These are phyloP conservation scores for Pythium graminicola DNA, from an alignment of 352 stramenopile species.

Conservation along the genomic window DNA sequence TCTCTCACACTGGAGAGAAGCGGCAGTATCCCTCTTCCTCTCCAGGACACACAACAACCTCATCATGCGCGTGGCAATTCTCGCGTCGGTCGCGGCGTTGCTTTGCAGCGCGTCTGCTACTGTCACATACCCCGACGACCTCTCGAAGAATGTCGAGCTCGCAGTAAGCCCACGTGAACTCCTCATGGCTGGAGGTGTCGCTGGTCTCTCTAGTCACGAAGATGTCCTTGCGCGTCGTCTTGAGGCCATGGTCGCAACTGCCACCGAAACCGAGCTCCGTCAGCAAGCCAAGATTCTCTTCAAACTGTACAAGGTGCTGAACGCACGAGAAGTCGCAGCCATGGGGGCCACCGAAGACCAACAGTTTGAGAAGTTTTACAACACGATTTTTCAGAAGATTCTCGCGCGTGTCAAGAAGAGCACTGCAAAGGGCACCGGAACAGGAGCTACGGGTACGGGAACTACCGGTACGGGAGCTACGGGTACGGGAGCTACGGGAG, in stretches of 20 bases:
- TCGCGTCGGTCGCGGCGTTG: slow-evolving; percentile 3
- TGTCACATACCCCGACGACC: not conserved
- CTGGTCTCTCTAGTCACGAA: slow-evolving; percentile 11
- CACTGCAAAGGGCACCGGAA: slow-evolving; percentile 9
- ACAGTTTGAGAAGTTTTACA: slow-evolving; percentile 59
- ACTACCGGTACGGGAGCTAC: too few species aligned
- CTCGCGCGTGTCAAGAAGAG: slow-evolving; percentile 18
- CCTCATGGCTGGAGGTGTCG: slow-evolving; percentile 1
- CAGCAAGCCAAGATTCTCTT: slow-evolving; percentile 48
- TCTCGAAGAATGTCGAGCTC: slow-evolving; percentile 12
- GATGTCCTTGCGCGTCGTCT: slow-evolving; percentile 35
- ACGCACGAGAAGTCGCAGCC: slow-evolving; percentile 31
- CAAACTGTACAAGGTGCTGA: slow-evolving; percentile 58
- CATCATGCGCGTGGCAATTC: slow-evolving; percentile 1
- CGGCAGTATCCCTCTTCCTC: not conserved
- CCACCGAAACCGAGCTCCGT: slow-evolving; percentile 23
- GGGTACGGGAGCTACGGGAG: not conserved
- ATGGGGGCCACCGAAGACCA: slow-evolving; percentile 35
- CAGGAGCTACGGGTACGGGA: too few species aligned
- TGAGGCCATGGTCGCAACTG: slow-evolving; percentile 21
- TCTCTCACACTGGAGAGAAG: not conserved
- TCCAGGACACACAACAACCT: not conserved
- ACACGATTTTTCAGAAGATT: slow-evolving; percentile 56
- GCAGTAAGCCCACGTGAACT: slow-evolving; percentile 10
- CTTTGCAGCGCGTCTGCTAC: not conserved